Evolutionary conservation across 1,284 basidiomycete genomes (phyloP).

Genomic region (Rhodotorula sp.): DNA sequence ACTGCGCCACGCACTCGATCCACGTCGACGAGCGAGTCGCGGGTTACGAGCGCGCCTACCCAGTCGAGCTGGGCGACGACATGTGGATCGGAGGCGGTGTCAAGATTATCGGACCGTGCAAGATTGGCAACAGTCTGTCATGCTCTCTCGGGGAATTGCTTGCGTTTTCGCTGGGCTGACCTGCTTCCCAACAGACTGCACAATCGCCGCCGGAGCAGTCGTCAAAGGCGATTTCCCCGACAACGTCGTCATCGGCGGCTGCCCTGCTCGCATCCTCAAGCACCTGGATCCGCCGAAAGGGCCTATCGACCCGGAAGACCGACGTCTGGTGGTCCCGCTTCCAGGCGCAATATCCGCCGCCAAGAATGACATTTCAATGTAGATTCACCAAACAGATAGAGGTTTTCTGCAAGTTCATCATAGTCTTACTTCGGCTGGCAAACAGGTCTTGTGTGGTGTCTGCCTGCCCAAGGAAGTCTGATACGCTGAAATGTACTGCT

Average conservation of each 20-base stretch:
- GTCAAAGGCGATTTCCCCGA: constrained; percentile 31
- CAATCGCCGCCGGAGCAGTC: constrained; percentile 35
- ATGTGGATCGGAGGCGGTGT: constrained; percentile 40
- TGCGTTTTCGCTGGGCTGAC: background rate
- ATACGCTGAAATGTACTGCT: too few species aligned
- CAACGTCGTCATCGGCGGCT: constrained; percentile 32
- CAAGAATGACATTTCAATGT: constrained; percentile 1
- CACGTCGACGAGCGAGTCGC: constrained; percentile 36
- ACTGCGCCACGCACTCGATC: constrained; percentile 40
- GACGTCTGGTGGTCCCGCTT: background rate
- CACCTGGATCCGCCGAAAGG: constrained; percentile 8
- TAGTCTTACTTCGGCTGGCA: too few species aligned
- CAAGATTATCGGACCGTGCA: constrained; percentile 32
- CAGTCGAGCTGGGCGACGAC: constrained; percentile 43
- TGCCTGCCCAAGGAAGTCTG: too few species aligned
- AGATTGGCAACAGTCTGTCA: constrained; percentile 20
- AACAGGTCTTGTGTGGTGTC: too few species aligned
- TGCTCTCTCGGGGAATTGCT: background rate
- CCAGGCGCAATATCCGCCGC: background rate
- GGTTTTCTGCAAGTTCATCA: too few species aligned
- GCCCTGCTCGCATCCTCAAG: constrained; percentile 32
- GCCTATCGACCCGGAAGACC: constrained; percentile 5
- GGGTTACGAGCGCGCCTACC: constrained; percentile 44
- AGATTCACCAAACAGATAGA: too few species aligned
- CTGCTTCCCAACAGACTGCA: constrained; percentile 9